Base-by-base conservation (phyloP, 2,329 filamentous ascomycete genomes). In the Monilinia vaccinii-corymbosi region DNA sequence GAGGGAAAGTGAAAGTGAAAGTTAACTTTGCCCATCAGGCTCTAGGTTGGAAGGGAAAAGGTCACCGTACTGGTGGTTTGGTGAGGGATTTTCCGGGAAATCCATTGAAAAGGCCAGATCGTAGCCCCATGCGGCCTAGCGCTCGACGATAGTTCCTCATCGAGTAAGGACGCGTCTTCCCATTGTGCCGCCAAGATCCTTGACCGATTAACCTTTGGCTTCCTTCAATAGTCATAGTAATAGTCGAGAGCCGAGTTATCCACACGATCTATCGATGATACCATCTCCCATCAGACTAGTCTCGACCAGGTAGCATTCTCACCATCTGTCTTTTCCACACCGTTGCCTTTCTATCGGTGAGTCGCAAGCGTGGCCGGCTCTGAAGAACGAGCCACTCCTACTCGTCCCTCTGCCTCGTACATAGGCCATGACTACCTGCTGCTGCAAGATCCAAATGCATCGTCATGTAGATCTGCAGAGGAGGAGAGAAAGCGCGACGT, bases 21-120 rank as follows among this genome's bases (percentile, higher is more conserved):
- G n/a, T n/a, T n/a, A n/a, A n/a, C n/a, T n/a, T n/a, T n/a, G n/a
- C n/a, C n/a, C n/a, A n/a, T n/a, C n/a, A n/a, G n/a, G n/a, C 51
- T 13, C 6, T 23, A 38, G 18, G 18, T 31, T 23, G 9, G 21
- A 42, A n/a, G 34, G n/a, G 13, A 14, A 9, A 42, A 31, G 56
- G 34, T 42, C 31, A 34, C 46, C 56, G 56, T 58, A 56, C 2
- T 46, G 42, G 36, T 23, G 45, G 38, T 52, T 58, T 58, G 56
- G 56, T 58, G 56, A 58, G 56, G 56, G 46, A 58, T 58, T 58
- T 58, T 58, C 47, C 1, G 31, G 42, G 42, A 13, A 52, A 32
- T 58, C 56, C 36, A 28, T 11, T 50, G 11, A 42, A 42, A 40
- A 45, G 11, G 9, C 13, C 13, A 38, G n/a, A 31, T 44, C 51